Evolutionary conservation across 306 rosid genomes (phyloP).

Genomic region (Fragaria ananassa): DNA sequence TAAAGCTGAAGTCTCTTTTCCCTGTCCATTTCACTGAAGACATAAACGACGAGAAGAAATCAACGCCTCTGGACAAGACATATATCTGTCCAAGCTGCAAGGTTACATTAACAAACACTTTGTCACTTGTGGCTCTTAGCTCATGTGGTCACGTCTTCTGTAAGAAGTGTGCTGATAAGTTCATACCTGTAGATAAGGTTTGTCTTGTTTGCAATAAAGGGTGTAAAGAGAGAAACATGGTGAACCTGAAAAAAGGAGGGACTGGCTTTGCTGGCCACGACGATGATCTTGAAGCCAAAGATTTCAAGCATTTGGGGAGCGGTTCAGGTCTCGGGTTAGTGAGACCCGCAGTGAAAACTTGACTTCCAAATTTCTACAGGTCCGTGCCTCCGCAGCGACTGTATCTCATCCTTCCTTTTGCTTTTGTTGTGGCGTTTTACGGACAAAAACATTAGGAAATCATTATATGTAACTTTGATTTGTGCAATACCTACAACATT

Average conservation of each 20-base stretch:
- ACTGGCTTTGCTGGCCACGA: conserved; percentile 88
- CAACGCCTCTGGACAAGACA: conserved; percentile 55
- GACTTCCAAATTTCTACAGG: background rate
- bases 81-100: conserved; percentile 93
- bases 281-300: conserved; percentile 84
- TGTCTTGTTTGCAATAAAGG: conserved; percentile 86
- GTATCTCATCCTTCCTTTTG: background rate
- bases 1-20: conserved; percentile 82
- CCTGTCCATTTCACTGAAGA: conserved; percentile 78
- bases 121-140: conserved; percentile 82
- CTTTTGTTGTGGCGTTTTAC: background rate
- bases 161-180: conserved; percentile 89
- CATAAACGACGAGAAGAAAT: conserved; percentile 54
- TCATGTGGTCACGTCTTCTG: conserved; percentile 92
- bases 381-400: background rate
- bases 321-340: conserved; percentile 93
- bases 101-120: conserved; percentile 76
- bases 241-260: conserved; percentile 82
- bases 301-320: conserved; percentile 96
- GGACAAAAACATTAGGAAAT: background rate
- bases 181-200: conserved; percentile 81
- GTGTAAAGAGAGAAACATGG: conserved; percentile 77
- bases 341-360: conserved; percentile 85
- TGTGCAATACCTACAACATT: background rate
- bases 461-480: conserved; percentile 1